Evolutionary conservation across 495 filamentous ascomycete genomes (phyloP), one percentile per base, ranked within the genome.

Genomic region (Penicillium diatomitis): DNA sequence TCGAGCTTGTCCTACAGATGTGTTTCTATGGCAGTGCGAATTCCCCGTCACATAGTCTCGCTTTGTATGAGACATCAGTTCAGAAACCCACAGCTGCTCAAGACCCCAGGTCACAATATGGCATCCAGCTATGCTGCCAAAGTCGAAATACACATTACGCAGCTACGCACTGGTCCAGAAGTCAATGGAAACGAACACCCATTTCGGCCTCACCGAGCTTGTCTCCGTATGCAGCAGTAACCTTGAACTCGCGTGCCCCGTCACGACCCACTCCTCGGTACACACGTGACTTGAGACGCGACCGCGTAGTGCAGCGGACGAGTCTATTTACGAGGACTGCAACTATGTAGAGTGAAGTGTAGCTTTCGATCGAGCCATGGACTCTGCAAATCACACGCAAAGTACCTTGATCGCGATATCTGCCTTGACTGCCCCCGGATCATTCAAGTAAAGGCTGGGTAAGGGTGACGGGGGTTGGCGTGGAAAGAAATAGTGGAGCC

Each of bases 401-500:
- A 1, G 32, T 49, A 29, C 5, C 30, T 27, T 10, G 11, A n/a
- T 32, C 6, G 27, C 27, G 3, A 49, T 2, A 8, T 32, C 8
- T 9, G 8, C n/a, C 4, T 4, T n/a, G 20, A 20, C 2, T 20
- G 20, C 20, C 1, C 20, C 20, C 20, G 2, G 20, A 20, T 10
- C 27, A 4, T 44, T 12, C 27, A 29, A 36, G 6, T 12, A 32
- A 35, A 10, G 28, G 39, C 10, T 44, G n/a, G 20, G 11, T 33
- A 49, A 32, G 39, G 27, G 39, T 49, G 32, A 56, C 50, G 53
- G 47, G 40, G 20, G 42, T 20, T 20, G 40, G 35, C 47, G 56
- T 49, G 53, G 62, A 50, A 47, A 38, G 41, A 46, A 20, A 20
- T 52, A 57, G 66, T 71, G 67, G 64, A 67, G 63, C 53, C 61